Conservation (phyloP, 2,329 filamentous ascomycete genomes). For the Fusarium sp. region DNA sequence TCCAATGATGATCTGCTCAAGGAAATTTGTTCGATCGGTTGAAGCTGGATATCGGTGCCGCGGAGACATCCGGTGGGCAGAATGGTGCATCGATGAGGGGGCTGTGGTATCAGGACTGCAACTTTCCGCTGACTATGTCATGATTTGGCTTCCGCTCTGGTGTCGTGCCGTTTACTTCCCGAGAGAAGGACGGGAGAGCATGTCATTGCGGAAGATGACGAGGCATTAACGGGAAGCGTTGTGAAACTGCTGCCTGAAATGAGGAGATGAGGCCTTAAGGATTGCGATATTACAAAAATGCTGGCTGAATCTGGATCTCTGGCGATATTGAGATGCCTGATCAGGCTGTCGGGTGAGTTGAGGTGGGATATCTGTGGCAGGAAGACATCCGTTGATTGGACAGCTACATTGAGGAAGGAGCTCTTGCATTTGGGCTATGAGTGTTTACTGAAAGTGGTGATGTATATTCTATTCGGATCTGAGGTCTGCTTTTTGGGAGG, state of each 20-base stretch:
- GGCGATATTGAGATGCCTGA: background rate
- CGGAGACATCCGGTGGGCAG: background rate
- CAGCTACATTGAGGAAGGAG: background rate
- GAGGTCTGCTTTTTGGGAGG: background rate
- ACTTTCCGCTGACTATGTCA: too few species aligned
- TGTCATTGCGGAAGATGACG: background rate
- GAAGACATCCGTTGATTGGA: background rate
- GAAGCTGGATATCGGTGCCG: background rate
- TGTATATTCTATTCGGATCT: background rate
- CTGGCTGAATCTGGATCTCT: background rate
- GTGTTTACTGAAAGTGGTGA: background rate
- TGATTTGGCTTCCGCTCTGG: background rate
- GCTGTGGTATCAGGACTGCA: background rate
- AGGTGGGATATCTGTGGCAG: too few species aligned
- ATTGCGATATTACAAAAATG: rapidly evolving
- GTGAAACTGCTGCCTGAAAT: too few species aligned
- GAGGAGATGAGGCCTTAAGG: rapidly evolving
- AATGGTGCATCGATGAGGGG: background rate
- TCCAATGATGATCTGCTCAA: background rate
- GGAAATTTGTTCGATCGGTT: background rate
- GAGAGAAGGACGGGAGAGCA: background rate
- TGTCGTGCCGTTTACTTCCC: background rate
- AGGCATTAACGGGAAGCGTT: background rate
- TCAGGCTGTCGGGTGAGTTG: background rate
- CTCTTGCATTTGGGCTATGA: background rate